Evolutionary conservation across 2,329 filamentous ascomycete species (phyloP).

Genomic region (Ophiostoma sp.): DNA sequence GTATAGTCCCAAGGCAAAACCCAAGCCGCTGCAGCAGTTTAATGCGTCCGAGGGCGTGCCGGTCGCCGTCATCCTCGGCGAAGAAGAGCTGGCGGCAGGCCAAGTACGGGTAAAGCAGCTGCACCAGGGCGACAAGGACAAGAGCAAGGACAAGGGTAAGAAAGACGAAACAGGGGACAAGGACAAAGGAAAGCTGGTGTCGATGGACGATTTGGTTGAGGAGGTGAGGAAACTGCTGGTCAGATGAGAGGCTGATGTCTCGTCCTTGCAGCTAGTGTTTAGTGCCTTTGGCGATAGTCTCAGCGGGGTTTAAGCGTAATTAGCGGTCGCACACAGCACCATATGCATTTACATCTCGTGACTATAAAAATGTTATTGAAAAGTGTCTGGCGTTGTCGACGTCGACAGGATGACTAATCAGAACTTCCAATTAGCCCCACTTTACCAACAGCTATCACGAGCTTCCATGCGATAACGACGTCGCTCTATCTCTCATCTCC

Average conservation of each 20-base stretch:
- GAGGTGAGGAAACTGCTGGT: conserved; percentile 49
- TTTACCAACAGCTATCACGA: neutral
- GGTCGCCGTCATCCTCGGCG: conserved; percentile 81
- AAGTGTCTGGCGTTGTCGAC: too few species aligned
- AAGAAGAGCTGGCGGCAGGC: conserved; percentile 77
- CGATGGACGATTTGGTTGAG: conserved; percentile 54
- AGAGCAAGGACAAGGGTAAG: conserved; percentile 60
- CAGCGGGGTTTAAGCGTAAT: too few species aligned
- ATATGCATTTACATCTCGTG: too few species aligned
- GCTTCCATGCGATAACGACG: neutral
- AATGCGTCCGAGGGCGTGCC: conserved; percentile 85
- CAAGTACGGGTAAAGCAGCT: conserved; percentile 62
- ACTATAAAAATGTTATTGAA: neutral
- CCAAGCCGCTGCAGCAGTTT: conserved; percentile 83
- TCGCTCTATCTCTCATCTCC: neutral
- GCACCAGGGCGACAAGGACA: too few species aligned
- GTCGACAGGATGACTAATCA: neutral
- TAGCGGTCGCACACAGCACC: too few species aligned
- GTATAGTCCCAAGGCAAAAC: conserved; percentile 84
- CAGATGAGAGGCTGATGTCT: neutral
- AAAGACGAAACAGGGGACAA: conserved; percentile 70
- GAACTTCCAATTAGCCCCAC: neutral
- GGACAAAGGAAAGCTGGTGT: conserved; percentile 77
- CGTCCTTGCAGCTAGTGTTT: too few species aligned
- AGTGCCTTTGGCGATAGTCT: too few species aligned